phyloP scores from a whole-genome alignment of 2,329 filamentous ascomycete species.

The Aspergillus alliaceus region DNA sequence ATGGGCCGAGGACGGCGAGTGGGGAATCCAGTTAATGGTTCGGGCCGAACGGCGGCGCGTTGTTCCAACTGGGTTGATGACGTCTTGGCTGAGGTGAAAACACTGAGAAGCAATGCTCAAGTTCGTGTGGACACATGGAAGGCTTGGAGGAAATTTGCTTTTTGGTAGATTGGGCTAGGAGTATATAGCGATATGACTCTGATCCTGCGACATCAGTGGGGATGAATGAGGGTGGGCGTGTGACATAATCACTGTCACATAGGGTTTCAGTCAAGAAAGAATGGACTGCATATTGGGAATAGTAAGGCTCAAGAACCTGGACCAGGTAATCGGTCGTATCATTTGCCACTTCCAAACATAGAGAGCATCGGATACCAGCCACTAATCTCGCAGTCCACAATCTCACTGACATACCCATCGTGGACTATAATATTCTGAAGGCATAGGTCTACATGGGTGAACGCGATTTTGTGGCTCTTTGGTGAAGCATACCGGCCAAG shows the following conservation, averaged over 20 bases:
- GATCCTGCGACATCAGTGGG: too few species aligned
- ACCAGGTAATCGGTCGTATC: slow-evolving; percentile 34
- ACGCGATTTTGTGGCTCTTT: slow-evolving; percentile 21
- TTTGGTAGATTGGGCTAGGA: too few species aligned
- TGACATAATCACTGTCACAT: not conserved
- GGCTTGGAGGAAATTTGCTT: not conserved
- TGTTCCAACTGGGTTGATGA: slow-evolving; percentile 4
- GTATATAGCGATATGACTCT: too few species aligned
- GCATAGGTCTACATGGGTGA: not conserved
- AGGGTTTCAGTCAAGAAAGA: not conserved
- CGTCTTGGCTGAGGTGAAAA: slow-evolving; percentile 1
- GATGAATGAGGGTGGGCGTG: too few species aligned
- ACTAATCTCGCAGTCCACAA: not conserved
- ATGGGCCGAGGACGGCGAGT: too few species aligned
- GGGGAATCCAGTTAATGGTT: too few species aligned
- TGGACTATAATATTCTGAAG: not conserved
- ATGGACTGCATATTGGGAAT: not conserved
- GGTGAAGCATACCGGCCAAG: slow-evolving; percentile 15
- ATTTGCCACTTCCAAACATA: slow-evolving; percentile 32
- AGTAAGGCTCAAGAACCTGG: slow-evolving; percentile 24
- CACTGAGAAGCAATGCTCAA: not conserved
- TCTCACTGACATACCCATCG: not conserved
- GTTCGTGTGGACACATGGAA: not conserved
- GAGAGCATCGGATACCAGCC: slow-evolving; percentile 20
- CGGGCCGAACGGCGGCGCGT: not conserved